Base-by-base conservation (phyloP, 1,139 yeast genomes). In the Scheffersomyces illinoinensis region DNA sequence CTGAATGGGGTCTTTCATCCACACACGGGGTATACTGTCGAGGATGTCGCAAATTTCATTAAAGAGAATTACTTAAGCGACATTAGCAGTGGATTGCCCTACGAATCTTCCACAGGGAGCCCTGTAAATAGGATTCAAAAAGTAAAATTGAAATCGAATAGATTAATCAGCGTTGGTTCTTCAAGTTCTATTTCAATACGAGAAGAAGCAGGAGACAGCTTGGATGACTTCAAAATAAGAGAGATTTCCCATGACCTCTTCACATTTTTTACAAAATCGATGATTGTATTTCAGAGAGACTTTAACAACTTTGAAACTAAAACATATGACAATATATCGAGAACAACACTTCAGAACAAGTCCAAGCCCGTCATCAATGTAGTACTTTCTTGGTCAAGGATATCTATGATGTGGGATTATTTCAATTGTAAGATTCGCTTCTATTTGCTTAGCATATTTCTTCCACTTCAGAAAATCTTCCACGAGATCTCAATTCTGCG, bases 351-450 rank as follows among this genome's bases (percentile, higher is more conserved):
- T n/a, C 47, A 33, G 23, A n/a, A 14, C 23, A 48, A 26, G 18
- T 7, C 33, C 47, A 23, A 17, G 19, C 14, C 10, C n/a, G 24
- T 24, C 8, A 18, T 48, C 8, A 21, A 48, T 14, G 21, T 48
- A 20, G 21, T 48, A 20, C 51, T 21, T 6, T 49, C 53, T 8
- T 64, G 66, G 68, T 43, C 57, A 1, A 56, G 33, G 10, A 56
- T 63, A 23, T 59, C 67, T 1, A 58, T 58, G 5, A 51, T 58
- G 46, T 79, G 83, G 83, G 39, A 57, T 5, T 76, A 74, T 56
- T 79, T 79, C 63, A 74, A 77, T 57, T 63, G 64, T 39, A 71
- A 70, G 48, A 71, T 79, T 2, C 61, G 79, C 23, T 78, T 65
- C 58, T 71, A 63, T 51, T 47, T 78, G 12, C 54, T 76, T 21